Evolutionary conservation across 1,284 basidiomycete species (phyloP), one percentile per base, ranked within the genome.

Genomic region (Ceratobasidium papillatum): DNA sequence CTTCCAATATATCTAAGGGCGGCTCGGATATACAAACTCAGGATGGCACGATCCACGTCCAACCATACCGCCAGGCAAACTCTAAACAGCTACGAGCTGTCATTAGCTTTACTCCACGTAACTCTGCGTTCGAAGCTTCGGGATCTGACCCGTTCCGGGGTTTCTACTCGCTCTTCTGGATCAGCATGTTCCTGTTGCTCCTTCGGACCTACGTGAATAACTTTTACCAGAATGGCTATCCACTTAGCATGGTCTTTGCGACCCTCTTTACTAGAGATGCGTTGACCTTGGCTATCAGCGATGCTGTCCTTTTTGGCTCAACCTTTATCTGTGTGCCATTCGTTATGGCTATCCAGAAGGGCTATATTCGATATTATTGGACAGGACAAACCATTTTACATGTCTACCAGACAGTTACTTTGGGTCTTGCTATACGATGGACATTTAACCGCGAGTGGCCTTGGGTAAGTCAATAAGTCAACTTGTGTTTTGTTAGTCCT

Each of bases 81-180:
- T 87, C 88, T 32, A 91, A 90, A 83, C 91, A 89, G 79, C 83
- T 92, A 11, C 87, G 90, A 32, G 91, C 93, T 0, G 84, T 94
- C 76, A 86, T 96, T 79, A 90, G 90, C 30, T 98, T 98, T 82
- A 87, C 90, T 0, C 94, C 96, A 3, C 87, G 96, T 72, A 89
- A 90, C 74, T 95, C 94, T 2, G 86, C 86, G 69, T 94, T 98
- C 79, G 95, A 98, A 82, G 82, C 82, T 14, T 91, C 91, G 19
- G 88, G 88, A 49, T 83, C 87, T 9, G 96, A 98, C 82, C 90
- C 95, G 81, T 97, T 98, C 81, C 88, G 96, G 90, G 96, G 96
- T 0, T 98, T 98, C 86, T 98, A 95, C 83, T 89, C 92, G 0
- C 87, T 98, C 69, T 98, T 98, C 83, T 98, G 96, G 86, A 84